These are phyloP conservation scores for Melastoma candidum DNA, from an alignment of 441 rosid genomes.

Conservation along the genomic window DNA sequence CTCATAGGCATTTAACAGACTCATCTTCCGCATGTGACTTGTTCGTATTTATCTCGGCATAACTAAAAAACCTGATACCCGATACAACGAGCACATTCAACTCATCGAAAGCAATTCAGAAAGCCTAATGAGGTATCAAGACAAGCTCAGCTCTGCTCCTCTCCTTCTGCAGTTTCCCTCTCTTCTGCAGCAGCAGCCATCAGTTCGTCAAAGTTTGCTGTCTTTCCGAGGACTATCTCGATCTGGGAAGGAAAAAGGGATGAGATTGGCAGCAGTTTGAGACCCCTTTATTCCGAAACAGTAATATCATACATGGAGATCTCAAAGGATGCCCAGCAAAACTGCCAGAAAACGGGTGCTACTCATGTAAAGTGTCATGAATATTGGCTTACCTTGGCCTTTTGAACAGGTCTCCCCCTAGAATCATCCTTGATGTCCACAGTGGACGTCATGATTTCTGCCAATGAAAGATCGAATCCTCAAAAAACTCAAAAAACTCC, in stretches of 20 bases:
- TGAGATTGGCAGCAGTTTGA: neutral
- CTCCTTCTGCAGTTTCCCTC: conserved; percentile 20
- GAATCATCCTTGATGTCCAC: conserved; percentile 68
- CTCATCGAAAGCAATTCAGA: too few species aligned
- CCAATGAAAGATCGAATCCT: conserved; percentile 1
- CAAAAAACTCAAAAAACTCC: neutral
- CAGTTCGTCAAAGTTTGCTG: conserved; percentile 61
- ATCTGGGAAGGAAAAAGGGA: conserved; percentile 22
- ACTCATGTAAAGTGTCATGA: too few species aligned
- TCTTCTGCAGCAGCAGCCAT: conserved; percentile 70
- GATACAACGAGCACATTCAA: too few species aligned
- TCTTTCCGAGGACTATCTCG: conserved; percentile 52
- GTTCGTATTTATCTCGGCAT: too few species aligned
- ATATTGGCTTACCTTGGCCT: conserved; percentile 45
- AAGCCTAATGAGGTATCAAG: too few species aligned
- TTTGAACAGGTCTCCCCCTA: conserved; percentile 65
- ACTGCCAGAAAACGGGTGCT: neutral
- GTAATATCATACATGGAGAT: neutral
- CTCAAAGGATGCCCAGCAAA: neutral
- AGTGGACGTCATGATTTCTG: conserved; percentile 65
- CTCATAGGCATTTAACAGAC: too few species aligned
- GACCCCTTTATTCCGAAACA: neutral
- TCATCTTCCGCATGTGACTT: too few species aligned
- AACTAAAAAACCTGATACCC: too few species aligned
- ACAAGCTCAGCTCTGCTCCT: conserved; percentile 33